These are phyloP conservation scores for Inonotus hispidus DNA, from an alignment of 1,284 basidiomycete species.

Conservation along the genomic window DNA sequence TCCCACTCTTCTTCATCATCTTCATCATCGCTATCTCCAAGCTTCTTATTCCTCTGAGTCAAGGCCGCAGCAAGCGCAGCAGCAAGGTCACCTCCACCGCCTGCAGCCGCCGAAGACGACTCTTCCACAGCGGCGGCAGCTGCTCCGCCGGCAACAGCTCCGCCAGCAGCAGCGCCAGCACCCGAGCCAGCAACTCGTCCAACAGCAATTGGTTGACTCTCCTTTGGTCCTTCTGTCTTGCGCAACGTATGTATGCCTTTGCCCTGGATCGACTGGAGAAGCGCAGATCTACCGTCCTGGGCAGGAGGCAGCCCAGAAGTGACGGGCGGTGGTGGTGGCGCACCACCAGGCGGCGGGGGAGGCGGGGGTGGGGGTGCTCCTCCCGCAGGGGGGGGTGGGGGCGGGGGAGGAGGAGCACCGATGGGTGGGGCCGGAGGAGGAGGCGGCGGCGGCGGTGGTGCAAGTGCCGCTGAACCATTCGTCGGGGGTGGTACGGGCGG, in stretches of 20 bases:
- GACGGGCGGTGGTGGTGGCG: conserved; percentile 29
- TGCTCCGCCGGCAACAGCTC: conserved; percentile 29
- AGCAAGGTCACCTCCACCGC: conserved; percentile 50
- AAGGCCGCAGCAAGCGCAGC: conserved; percentile 63
- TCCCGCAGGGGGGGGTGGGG: conserved; percentile 27
- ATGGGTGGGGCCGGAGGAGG: conserved; percentile 18
- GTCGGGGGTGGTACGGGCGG: conserved; percentile 26
- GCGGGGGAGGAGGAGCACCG: conserved; percentile 31
- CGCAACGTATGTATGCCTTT: conserved; percentile 67
- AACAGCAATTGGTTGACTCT: conserved; percentile 25
- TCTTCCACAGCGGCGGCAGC: conserved; percentile 39
- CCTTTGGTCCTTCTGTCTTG: conserved; percentile 48
- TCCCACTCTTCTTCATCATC: conserved; percentile 91
- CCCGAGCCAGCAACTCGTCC: conserved; percentile 22
- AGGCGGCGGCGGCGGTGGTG: conserved; percentile 20
- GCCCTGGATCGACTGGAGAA: conserved; percentile 66
- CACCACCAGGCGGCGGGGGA: conserved; percentile 24
- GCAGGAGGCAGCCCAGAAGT: conserved; percentile 36
- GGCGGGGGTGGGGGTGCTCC: conserved; percentile 26
- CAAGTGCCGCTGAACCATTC: conserved; percentile 16
- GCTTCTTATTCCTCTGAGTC: conserved; percentile 78
- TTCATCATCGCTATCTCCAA: conserved; percentile 89
- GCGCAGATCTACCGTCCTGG: conserved; percentile 46
- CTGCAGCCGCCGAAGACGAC: conserved; percentile 22
- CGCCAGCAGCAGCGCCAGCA: conserved; percentile 17